Evolutionary conservation across 345 rosid genomes (phyloP).

Genomic region (Capsella bursapastoris): DNA sequence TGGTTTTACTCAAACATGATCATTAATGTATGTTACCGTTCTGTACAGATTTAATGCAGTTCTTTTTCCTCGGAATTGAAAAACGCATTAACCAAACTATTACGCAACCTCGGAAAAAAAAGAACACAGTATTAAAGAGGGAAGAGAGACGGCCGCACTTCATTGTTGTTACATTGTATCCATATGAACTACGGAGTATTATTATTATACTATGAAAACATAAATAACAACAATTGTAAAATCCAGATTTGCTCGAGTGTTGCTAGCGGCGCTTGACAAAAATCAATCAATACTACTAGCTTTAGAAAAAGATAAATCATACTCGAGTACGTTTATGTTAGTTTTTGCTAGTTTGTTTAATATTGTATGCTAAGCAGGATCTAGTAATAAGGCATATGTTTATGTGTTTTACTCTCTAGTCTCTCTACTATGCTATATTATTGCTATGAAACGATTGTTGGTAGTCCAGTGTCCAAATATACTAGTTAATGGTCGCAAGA

Average conservation of each 20-base stretch:
- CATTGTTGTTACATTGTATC: neutral
- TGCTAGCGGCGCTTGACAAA: too few relatives aligned
- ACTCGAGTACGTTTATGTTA: too few relatives aligned
- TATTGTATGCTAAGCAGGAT: too few relatives aligned
- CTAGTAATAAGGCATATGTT: neutral
- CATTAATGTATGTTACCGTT: conserved; percentile 45
- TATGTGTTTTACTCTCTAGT: neutral
- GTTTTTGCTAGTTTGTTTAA: too few relatives aligned
- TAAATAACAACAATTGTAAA: too few relatives aligned
- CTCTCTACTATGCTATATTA: neutral
- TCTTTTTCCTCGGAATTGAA: conserved; percentile 23
- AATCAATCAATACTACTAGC: too few relatives aligned
- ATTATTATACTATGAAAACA: too few relatives aligned
- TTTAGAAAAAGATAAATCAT: too few relatives aligned
- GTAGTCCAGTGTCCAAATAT: neutral
- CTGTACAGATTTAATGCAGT: conserved; percentile 27
- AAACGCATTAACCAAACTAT: conserved; percentile 22
- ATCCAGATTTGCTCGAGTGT: too few relatives aligned
- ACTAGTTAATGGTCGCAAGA: conserved; percentile 1
- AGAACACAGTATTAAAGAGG: conserved; percentile 15
- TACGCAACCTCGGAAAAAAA: conserved; percentile 30
- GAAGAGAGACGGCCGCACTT: neutral
- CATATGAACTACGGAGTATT: too few relatives aligned
- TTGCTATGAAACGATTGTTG: neutral
- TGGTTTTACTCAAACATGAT: conserved; percentile 14